Evolutionary conservation across 768 basidiomycete genomes (phyloP).

Genomic region (Dentipellis fragilis): DNA sequence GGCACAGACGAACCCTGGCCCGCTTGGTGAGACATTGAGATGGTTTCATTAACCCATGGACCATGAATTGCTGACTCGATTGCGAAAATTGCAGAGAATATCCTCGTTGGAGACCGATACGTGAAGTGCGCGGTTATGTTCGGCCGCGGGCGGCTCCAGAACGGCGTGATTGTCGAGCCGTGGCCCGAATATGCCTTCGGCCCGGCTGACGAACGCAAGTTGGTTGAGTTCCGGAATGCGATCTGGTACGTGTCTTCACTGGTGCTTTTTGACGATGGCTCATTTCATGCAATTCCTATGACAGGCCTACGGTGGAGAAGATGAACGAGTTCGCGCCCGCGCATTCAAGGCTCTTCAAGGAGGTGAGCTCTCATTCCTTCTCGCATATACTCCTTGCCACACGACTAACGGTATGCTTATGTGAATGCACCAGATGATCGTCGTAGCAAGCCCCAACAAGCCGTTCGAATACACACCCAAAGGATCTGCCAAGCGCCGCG

Average conservation of each 20-base stretch:
- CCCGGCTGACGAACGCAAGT: constrained; percentile 17
- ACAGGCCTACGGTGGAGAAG: constrained; percentile 29
- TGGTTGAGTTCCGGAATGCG: constrained; percentile 23
- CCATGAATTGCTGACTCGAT: not conserved
- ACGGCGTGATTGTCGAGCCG: constrained; percentile 32
- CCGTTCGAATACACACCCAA: constrained; percentile 37
- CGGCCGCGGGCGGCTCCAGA: constrained; percentile 29
- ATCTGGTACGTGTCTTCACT: constrained; percentile 21
- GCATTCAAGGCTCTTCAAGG: constrained; percentile 38
- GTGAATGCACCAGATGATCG: constrained; percentile 43
- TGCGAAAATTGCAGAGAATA: constrained; percentile 19
- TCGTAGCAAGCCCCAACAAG: constrained; percentile 30
- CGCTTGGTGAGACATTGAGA: constrained; percentile 19
- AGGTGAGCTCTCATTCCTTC: constrained; percentile 19
- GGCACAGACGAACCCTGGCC: constrained; percentile 27
- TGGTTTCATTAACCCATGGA: not conserved
- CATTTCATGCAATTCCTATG: too few relatives aligned
- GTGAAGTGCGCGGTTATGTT: constrained; percentile 28
- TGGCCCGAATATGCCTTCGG: constrained; percentile 20
- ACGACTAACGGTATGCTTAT: not conserved
- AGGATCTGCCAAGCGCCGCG: constrained; percentile 34
- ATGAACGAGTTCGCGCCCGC: constrained; percentile 32
- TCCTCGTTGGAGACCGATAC: constrained; percentile 25
- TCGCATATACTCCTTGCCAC: not conserved
- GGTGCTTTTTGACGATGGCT: not conserved